Evolutionary conservation across 345 rosid species (phyloP).

Genomic region (Heritiera fomes): DNA sequence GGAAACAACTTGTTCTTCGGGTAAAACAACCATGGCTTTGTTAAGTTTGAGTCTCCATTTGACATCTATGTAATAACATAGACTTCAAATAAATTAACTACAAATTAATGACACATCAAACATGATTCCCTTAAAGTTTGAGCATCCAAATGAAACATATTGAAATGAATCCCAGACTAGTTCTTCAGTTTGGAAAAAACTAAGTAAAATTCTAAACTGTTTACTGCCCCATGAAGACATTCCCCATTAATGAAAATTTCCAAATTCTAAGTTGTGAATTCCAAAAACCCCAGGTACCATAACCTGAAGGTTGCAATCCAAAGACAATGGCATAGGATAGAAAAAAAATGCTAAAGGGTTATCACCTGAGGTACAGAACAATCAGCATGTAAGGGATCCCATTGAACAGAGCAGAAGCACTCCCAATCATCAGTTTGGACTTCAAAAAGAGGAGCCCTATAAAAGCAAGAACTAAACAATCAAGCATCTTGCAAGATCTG

Average conservation of each 20-base stretch:
- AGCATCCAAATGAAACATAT: conserved; percentile 8
- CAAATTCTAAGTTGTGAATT: neutral
- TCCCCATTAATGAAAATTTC: neutral
- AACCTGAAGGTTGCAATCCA: neutral
- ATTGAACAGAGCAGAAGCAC: conserved; percentile 74
- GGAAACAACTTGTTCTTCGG: neutral
- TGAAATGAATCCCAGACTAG: neutral
- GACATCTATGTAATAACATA: neutral
- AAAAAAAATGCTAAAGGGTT: conserved; percentile 4
- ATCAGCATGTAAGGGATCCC: conserved; percentile 92
- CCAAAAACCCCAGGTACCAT: conserved; percentile 2
- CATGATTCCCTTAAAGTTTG: neutral
- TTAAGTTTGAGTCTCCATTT: neutral
- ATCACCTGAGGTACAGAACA: conserved; percentile 91
- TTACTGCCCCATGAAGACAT: neutral
- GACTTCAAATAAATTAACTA: neutral
- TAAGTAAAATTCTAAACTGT: conserved; percentile 4
- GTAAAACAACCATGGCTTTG: neutral
- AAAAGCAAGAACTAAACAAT: conserved; percentile 18
- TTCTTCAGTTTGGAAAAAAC: neutral
- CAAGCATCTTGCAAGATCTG: neutral
- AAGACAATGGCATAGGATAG: neutral
- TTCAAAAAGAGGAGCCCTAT: conserved; percentile 92
- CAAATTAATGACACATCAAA: neutral
- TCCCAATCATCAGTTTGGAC: conserved; percentile 93